Conservation (phyloP, 1,284 basidiomycete genomes). For the Agroathelia rolfsii region DNA sequence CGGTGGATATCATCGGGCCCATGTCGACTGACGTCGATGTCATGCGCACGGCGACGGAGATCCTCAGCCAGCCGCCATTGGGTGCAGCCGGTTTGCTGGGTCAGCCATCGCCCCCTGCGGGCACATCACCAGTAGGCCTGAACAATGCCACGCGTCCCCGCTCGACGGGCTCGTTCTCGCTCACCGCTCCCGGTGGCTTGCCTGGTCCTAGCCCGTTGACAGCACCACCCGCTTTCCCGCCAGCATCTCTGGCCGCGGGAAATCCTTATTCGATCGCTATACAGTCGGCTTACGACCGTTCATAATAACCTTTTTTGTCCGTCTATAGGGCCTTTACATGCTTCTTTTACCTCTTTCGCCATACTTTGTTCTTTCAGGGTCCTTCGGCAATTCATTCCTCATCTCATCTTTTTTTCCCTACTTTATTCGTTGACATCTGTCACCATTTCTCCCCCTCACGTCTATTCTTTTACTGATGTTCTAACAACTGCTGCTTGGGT, state of each 20-base stretch:
- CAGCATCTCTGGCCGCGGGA: not conserved
- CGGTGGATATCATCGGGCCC: conserved; percentile 53
- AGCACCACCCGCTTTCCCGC: not conserved
- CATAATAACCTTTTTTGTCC: too few species aligned
- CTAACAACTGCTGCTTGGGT: too few species aligned
- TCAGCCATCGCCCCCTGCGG: conserved; percentile 1
- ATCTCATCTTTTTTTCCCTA: too few species aligned
- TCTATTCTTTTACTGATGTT: too few species aligned
- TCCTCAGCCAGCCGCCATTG: conserved; percentile 35
- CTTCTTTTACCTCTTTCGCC: too few species aligned
- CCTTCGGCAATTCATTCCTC: too few species aligned
- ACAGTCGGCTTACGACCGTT: too few species aligned
- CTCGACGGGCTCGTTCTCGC: conserved; percentile 7
- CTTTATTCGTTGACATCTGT: too few species aligned
- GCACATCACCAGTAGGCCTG: not conserved
- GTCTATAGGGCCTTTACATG: too few species aligned
- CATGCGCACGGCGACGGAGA: conserved; percentile 53
- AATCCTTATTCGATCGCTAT: too few species aligned
- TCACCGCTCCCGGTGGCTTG: conserved; percentile 6
- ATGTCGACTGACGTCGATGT: conserved; percentile 58
- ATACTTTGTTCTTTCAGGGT: too few species aligned
- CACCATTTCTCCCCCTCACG: too few species aligned
- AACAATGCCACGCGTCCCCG: conserved; percentile 1
- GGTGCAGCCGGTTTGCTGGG: conserved; percentile 6
- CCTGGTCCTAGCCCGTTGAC: not conserved